Evolutionary conservation across 352 stramenopile genomes (phyloP).

Genomic region (Ophiocytium majus): DNA sequence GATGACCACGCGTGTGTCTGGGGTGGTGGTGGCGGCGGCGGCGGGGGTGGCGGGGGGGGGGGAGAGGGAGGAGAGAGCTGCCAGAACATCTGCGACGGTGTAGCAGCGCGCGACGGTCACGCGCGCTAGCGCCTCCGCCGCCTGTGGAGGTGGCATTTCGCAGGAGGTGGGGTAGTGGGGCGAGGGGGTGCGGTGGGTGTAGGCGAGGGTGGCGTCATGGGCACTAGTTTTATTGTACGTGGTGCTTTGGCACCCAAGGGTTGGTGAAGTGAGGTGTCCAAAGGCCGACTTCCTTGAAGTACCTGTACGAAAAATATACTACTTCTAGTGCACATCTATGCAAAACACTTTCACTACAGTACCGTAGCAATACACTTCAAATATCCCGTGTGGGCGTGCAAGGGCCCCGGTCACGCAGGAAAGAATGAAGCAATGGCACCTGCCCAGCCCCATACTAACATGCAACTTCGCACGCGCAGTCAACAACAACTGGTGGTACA

Average conservation of each 20-base stretch:
- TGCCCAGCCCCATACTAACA: too few relatives aligned
- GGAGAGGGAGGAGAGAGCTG: not conserved
- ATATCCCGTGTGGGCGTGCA: too few relatives aligned
- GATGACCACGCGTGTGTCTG: conserved; percentile 33
- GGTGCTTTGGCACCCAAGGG: too few relatives aligned
- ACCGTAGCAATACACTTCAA: too few relatives aligned
- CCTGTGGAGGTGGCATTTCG: conserved; percentile 29
- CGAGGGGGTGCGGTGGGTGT: not conserved
- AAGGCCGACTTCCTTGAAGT: not conserved
- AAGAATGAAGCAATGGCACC: not conserved
- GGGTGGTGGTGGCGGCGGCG: not conserved
- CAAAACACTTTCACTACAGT: too few relatives aligned
- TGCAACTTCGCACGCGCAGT: not conserved
- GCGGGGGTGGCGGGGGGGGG: not conserved
- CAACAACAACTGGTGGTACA: not conserved
- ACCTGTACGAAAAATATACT: too few relatives aligned
- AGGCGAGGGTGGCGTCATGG: too few relatives aligned
- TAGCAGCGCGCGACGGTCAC: not conserved
- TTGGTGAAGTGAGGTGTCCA: not conserved
- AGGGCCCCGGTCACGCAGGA: not conserved
- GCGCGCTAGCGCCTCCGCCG: conserved; percentile 23
- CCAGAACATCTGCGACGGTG: not conserved
- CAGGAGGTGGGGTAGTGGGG: not conserved
- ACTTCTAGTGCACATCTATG: too few relatives aligned
- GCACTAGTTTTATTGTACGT: too few relatives aligned